Base-by-base conservation (phyloP, 768 basidiomycete genomes). In the Rhizopogon vesiculosus region DNA sequence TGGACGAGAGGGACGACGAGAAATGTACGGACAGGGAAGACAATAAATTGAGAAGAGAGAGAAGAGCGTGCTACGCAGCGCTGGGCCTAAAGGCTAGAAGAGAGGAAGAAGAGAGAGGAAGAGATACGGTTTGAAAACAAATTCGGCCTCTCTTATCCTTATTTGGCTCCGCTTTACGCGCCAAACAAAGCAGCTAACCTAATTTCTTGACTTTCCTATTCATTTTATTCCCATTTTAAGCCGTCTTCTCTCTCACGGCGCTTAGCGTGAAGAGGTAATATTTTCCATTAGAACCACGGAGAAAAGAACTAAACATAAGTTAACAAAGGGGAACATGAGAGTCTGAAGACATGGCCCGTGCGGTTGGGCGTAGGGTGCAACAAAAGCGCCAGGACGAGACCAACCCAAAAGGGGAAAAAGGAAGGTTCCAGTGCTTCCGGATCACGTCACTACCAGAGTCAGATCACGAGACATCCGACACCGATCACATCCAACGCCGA, bases 21-120 rank as follows among this genome's bases (percentile, higher is more conserved):
- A 43, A 54, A 63, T 51, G 45, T 57, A 75, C 76, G 61, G 62
- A 79, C 77, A 73, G 70, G 75, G 73, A 74, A 68, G 74, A 72
- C 72, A 79, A 78, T 76, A 78, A 67, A 75, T 70, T 71, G 74
- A 77, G 74, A 83, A 76, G 80, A 77, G 78, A 81, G 80, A 79
- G 76, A 76, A 74, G 71, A 74, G 77, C 75, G 77, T 79, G 77
- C 77, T 77, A 79, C 78, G 81, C 79, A 75, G 73, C 73, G 73
- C 72, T 68, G 66, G 71, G 73, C 75, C 75, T 77, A 74, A 71
- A 74, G 72, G 70, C 70, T 69, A 66, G 75, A 72, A 77, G 77
- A 80, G 79, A 80, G 76, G 78, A 80, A 78, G 74, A 78, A 80
- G 80, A 79, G 63, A 72, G 79, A 76, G 78, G 77, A 64, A 69